Evolutionary conservation across 1,139 yeast species (phyloP), one percentile per base, ranked within the genome.

Genomic region (Yamadazyma siamensis): DNA sequence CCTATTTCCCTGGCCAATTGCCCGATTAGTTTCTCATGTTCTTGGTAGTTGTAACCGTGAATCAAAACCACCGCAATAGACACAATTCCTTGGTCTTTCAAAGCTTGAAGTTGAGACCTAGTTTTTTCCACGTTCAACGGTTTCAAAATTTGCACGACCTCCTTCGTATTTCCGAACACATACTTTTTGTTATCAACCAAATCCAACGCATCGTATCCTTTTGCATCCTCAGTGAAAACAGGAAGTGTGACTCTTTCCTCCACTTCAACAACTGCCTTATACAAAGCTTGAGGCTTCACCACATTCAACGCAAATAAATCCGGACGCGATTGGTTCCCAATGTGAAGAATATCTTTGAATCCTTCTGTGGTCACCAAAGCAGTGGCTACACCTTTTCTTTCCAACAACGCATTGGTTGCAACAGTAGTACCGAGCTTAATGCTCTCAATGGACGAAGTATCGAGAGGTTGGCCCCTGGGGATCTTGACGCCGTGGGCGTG

Each of bases 381-480:
- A 35, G 78, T 75, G 9, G 75, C 54, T 31, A 76, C 80, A 29
- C 86, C 86, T 43, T 78, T 77, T 35, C 86, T 64, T 43, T 79
- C 86, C 33, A 79, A 58, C 15, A 83, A 61, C 4, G 91, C 88
- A 49, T 77, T 77, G 1, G 91, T 83, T 1, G 94, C 94, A 12
- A 83, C 83, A 0, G 94, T 83, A 2, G 94, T 83, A 10, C 94
- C 94, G 75, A 83, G 75, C 37, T 88, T 65, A 25, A 83, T 72
- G 29, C 77, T 69, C 59, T 44, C 39, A 12, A 56, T 49, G 25
- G 57, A 57, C 14, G 65, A 46, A 14, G 64, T 63, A 23, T 49
- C 56, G 14, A 48, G 38, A 13, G 36, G 41, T 8, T 26, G 27
- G 7, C 38, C 40, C 27, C 50, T 38, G 3, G 48, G 47, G 22